A percentile compares a stretch with the other conserved stretches of the same genome.
Evolutionary conservation across 1,139 yeast species (phyloP).

Genomic region (Suhomyces chickasaworum): DNA sequence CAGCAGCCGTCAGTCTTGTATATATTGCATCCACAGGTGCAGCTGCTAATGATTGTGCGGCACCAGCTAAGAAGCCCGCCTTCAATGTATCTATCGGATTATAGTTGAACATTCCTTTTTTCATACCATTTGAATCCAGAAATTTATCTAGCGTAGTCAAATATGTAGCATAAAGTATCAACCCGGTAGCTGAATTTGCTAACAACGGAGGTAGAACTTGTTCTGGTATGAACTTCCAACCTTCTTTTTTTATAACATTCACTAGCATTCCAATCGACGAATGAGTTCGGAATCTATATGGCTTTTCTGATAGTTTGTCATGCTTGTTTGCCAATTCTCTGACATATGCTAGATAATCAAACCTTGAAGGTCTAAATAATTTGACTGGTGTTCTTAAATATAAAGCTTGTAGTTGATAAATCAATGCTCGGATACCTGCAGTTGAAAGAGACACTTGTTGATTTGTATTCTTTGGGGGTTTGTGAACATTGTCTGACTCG

Average conservation of each 20-base stretch:
- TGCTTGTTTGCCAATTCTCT: slow-evolving; percentile 52
- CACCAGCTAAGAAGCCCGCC: slow-evolving; percentile 87
- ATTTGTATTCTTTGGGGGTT: slow-evolving; percentile 22
- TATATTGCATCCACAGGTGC: slow-evolving; percentile 94
- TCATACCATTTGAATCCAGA: slow-evolving; percentile 5
- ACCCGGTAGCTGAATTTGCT: slow-evolving; percentile 86
- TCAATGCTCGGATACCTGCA: slow-evolving; percentile 80
- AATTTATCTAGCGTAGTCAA: slow-evolving; percentile 50
- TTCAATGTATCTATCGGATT: slow-evolving; percentile 60
- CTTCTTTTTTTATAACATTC: slow-evolving; percentile 71
- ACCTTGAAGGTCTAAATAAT: slow-evolving; percentile 84
- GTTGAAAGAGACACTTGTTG: slow-evolving; percentile 55
- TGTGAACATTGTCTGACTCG: slow-evolving; percentile 6
- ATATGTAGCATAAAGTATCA: slow-evolving; percentile 81
- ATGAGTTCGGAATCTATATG: slow-evolving; percentile 72
- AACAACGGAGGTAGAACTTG: slow-evolving; percentile 82
- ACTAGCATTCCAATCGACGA: slow-evolving; percentile 73
- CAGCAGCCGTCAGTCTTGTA: slow-evolving; percentile 76
- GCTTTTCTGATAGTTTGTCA: slow-evolving; percentile 53
- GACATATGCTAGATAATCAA: slow-evolving; percentile 76
- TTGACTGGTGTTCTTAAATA: slow-evolving; percentile 84
- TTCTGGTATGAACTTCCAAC: slow-evolving; percentile 87
- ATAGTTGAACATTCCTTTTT: slow-evolving; percentile 23
- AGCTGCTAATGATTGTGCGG: slow-evolving; percentile 84
- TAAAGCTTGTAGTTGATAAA: slow-evolving; percentile 76